These are phyloP conservation scores for Heritiera littoralis DNA, from an alignment of 345 rosid genomes.

Conservation along the genomic window DNA sequence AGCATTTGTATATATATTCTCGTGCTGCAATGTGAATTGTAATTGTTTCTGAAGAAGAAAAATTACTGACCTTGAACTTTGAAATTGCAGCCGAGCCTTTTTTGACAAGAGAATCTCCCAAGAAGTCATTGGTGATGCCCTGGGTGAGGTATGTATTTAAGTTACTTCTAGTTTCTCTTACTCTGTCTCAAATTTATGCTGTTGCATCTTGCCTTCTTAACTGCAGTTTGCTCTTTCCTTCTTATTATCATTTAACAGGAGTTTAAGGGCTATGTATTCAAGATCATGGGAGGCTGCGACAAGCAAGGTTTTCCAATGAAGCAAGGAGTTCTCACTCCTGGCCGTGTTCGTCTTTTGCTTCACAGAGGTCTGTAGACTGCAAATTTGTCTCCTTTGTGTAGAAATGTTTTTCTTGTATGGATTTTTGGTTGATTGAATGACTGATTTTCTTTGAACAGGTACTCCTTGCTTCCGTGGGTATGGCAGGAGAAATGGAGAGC, in stretches of 20 bases:
- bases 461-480: conserved; percentile 85
- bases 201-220: neutral
- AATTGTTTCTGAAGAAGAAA: neutral
- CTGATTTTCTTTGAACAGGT: conserved; percentile 34
- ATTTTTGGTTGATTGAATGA: neutral
- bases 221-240: neutral
- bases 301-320: conserved; percentile 93
- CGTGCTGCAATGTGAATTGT: neutral
- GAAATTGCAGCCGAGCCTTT: conserved; percentile 61
- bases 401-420: neutral
- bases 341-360: conserved; percentile 84
- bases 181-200: neutral
- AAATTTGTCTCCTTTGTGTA: neutral
- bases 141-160: conserved; percentile 60
- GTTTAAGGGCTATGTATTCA: conserved; percentile 81
- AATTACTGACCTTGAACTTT: neutral
- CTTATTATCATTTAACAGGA: conserved; percentile 41
- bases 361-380: conserved; percentile 51
- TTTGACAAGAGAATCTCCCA: conserved; percentile 88
- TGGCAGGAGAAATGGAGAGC: conserved; percentile 80
- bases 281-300: conserved; percentile 93
- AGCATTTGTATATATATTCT: neutral
- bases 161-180: neutral
- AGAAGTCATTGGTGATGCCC: conserved; percentile 78
- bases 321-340: conserved; percentile 85